These are phyloP conservation scores for Erodium moschatum DNA, from an alignment of 441 rosid genomes.

Conservation along the genomic window DNA sequence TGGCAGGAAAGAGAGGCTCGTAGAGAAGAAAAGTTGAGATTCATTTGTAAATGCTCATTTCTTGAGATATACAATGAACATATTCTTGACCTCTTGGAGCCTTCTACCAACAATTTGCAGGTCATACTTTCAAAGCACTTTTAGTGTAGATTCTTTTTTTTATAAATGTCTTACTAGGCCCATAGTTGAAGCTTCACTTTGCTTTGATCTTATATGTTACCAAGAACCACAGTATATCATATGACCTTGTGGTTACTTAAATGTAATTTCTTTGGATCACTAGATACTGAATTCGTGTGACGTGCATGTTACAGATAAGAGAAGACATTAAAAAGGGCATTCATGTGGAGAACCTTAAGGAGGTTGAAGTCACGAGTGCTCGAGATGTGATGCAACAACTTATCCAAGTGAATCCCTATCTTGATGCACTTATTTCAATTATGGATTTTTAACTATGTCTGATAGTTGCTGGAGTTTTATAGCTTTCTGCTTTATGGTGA, in stretches of 20 bases:
- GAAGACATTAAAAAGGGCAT: constrained; percentile 90
- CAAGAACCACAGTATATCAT: not conserved
- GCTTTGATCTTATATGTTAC: not conserved
- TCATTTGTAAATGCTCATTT: constrained; percentile 86
- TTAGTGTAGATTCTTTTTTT: not conserved
- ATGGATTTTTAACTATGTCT: not conserved
- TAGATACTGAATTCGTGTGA: not conserved
- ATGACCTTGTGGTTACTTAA: not conserved
- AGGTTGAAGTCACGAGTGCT: constrained; percentile 79
- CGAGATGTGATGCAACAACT: constrained; percentile 89
- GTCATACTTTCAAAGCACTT: constrained; percentile 28
- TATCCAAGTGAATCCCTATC: constrained; percentile 42
- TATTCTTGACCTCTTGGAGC: constrained; percentile 90
- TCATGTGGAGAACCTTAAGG: constrained; percentile 87
- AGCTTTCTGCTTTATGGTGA: not conserved
- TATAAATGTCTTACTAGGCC: not conserved
- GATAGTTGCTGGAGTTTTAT: not conserved
- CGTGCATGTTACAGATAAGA: constrained; percentile 49
- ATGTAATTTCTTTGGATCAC: not conserved
- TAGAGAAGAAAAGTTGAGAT: constrained; percentile 67
- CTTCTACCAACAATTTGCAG: constrained; percentile 79
- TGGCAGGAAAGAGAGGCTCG: constrained; percentile 81
- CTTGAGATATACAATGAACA: constrained; percentile 96
- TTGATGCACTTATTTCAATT: constrained; percentile 6
- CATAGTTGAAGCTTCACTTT: not conserved